Base-by-base conservation (phyloP, 805 yeast species). In the Candida anglica region DNA sequence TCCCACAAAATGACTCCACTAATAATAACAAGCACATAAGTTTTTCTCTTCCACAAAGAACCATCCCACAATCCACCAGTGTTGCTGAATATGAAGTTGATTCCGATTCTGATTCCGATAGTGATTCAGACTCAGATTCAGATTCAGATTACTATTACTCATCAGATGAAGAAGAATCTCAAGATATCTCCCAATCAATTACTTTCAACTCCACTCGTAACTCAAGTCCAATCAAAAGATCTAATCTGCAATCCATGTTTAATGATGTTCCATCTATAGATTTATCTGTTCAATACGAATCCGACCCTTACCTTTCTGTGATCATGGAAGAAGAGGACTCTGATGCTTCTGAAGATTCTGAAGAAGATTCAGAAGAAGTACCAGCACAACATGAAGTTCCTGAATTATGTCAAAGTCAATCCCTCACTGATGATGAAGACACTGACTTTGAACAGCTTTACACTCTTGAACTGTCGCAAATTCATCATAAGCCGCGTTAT, bases 61-160 rank as follows among this genome's bases (percentile, higher is more conserved):
- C 24, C 28, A 39, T 36, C 40, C 42, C 43, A 33, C 35, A 46
- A 20, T 33, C 17, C 39, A 42, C 68, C 6, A 50, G 52, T 9
- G 53, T 68, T 17, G 50, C 65, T 28, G 71, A 66, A 36, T 62
- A 62, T 41, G 71, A 65, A 44, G 54, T 62, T 9, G 61, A 50
- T 17, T 52, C 58, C 26, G 62, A 54, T 38, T 47, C 52, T 7
- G 50, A 47, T 24, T 38, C 37, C 19, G 35, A 20, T 13, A 34
- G 34, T 17, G 43, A 39, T 18, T 38, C 38, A 16, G 49, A 44
- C 10, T 30, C 40, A 7, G 51, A 49, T n/a, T 32, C 40, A 1
- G 56, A 50, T 16, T 50, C 48, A 25, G 47, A 47, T 28, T 47
- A 48, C 36, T 50, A 46, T 33, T 35, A 36, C 9, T 43, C 50